phyloP scores from a whole-genome alignment of 2,329 filamentous ascomycete genomes.

The Calonectria hongkongensis region DNA sequence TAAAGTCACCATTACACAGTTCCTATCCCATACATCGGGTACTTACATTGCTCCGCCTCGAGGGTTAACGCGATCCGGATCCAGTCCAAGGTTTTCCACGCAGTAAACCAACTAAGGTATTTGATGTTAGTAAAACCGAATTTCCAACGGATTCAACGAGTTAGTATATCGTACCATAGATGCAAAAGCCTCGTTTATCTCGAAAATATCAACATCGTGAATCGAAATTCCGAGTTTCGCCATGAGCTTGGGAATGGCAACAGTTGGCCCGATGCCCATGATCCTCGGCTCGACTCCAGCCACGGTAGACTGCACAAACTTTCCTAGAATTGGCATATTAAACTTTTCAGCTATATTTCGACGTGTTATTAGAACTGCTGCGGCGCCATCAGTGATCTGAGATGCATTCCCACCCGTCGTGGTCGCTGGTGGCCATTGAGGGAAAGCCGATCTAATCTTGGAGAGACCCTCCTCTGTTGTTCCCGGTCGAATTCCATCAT shows the following conservation, averaged over 20 bases:
- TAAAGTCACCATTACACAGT: not conserved
- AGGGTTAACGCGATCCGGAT: conserved; percentile 6
- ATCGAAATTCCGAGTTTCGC: conserved; percentile 72
- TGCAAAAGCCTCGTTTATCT: conserved; percentile 86
- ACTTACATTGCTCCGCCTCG: conserved; percentile 33
- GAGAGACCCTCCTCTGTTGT: conserved; percentile 80
- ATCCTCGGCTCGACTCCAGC: conserved; percentile 82
- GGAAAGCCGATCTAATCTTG: conserved; percentile 83
- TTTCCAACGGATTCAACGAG: not conserved
- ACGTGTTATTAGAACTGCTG: conserved; percentile 82
- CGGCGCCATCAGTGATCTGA: conserved; percentile 84
- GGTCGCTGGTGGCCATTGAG: conserved; percentile 78
- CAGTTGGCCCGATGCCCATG: conserved; percentile 81
- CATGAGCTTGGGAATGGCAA: conserved; percentile 60
- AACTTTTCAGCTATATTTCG: conserved; percentile 62
- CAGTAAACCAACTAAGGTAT: conserved; percentile 24
- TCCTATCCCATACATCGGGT: not conserved
- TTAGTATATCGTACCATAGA: conserved; percentile 58
- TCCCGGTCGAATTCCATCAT: conserved; percentile 82
- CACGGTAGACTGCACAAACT: conserved; percentile 82
- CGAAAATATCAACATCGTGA: conserved; percentile 74
- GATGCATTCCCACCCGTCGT: conserved; percentile 83
- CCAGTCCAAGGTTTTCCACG: not conserved
- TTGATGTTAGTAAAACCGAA: not conserved
- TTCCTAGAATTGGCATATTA: conserved; percentile 81